Evolutionary conservation across 2,329 filamentous ascomycete genomes (phyloP).

Genomic region (Scolecobasidium constrictum): DNA sequence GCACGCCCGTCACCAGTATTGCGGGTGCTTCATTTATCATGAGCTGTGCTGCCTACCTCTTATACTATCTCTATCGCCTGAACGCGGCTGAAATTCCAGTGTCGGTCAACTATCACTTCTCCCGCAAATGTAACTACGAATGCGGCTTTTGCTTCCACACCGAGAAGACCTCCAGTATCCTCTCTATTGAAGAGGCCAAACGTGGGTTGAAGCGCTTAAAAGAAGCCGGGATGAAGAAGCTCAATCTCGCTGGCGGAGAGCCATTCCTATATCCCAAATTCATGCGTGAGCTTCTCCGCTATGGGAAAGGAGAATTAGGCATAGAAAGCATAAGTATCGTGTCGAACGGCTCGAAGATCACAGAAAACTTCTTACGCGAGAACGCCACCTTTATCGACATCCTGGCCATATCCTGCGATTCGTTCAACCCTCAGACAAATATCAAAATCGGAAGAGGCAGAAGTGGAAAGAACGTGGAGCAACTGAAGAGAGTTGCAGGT

Average conservation of each 20-base stretch:
- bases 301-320: constrained; percentile 36
- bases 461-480: too few relatives aligned
- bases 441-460: too few relatives aligned
- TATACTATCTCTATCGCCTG: too few relatives aligned
- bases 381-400: constrained; percentile 40
- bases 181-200: constrained; percentile 31
- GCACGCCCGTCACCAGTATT: too few relatives aligned
- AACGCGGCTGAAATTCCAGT: too few relatives aligned
- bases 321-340: constrained; percentile 45
- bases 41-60: too few relatives aligned
- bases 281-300: constrained; percentile 33
- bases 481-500: too few relatives aligned
- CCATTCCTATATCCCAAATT: constrained; percentile 40
- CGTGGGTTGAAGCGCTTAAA: constrained; percentile 34
- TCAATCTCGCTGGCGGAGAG: constrained; percentile 47
- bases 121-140: constrained; percentile 36
- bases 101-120: constrained; percentile 38
- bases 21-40: too few relatives aligned
- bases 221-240: constrained; percentile 42
- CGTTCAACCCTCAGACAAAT: too few relatives aligned
- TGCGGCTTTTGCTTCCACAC: constrained; percentile 50
- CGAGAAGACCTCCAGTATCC: constrained; percentile 35
- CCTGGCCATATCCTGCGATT: constrained; percentile 45
- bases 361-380: constrained; percentile 29
- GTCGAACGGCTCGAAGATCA: too few relatives aligned